Evolutionary conservation across 177 flowering plant genomes (phyloP).

Genomic region (Vitis hybrid): DNA sequence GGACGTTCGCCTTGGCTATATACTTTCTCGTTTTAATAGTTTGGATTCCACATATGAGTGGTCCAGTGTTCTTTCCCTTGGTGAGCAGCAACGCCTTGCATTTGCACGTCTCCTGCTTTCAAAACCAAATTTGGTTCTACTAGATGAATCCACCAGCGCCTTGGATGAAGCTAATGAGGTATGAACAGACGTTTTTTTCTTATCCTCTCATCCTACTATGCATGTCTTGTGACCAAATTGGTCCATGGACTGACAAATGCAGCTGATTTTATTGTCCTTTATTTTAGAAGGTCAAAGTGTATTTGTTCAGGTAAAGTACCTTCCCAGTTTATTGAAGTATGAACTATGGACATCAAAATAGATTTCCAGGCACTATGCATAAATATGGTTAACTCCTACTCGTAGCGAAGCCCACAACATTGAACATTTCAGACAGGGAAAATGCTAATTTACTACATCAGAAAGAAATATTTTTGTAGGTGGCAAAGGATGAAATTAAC

Average conservation of each 20-base stretch:
- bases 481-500: neutral
- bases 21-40: conserved; percentile 63
- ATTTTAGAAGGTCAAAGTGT: neutral
- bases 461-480: too few species aligned
- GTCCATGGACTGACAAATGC: neutral
- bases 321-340: neutral
- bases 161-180: conserved; percentile 95
- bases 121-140: conserved; percentile 70
- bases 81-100: conserved; percentile 98
- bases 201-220: neutral
- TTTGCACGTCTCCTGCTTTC: conserved; percentile 89
- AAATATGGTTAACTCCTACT: neutral
- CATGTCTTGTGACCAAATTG: neutral
- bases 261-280: neutral
- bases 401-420: too few species aligned
- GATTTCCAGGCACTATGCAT: neutral
- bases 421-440: too few species aligned
- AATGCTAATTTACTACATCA: too few species aligned
- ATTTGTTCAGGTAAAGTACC: too few species aligned
- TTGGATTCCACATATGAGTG: conserved; percentile 73
- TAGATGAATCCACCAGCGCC: conserved; percentile 98
- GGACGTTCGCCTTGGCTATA: conserved; percentile 74
- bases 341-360: neutral
- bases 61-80: conserved; percentile 97
- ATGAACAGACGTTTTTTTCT: conserved; percentile 5